Evolutionary conservation across 2,329 filamentous ascomycete species (phyloP).

Genomic region (Ophiostoma himal-ulmi): DNA sequence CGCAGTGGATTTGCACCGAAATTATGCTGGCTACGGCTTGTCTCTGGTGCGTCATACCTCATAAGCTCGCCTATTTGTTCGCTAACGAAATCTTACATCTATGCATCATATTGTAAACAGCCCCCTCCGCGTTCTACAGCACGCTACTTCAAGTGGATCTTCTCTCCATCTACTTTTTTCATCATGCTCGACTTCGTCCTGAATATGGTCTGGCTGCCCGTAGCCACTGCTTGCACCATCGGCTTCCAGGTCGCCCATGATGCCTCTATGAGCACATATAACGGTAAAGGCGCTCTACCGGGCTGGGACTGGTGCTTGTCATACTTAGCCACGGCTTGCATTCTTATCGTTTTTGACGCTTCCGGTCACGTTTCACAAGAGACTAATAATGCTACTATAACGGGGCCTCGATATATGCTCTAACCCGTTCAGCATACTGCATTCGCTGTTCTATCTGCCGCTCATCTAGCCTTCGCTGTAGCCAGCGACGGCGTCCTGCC

Average conservation of each 20-base stretch:
- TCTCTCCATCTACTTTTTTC: conserved; percentile 19
- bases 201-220: conserved; percentile 23
- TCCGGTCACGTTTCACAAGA: conserved; percentile 24
- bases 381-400: conserved; percentile 22
- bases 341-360: conserved; percentile 24
- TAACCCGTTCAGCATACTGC: conserved; percentile 18
- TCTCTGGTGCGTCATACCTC: conserved; percentile 21
- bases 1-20: conserved; percentile 24
- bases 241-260: conserved; percentile 22
- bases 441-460: conserved; percentile 23
- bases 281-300: conserved; percentile 20
- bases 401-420: conserved; percentile 18
- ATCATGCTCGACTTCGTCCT: conserved; percentile 24
- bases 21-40: conserved; percentile 19
- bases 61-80: too few relatives aligned
- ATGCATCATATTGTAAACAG: neutral
- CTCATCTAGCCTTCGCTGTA: conserved; percentile 22
- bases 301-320: conserved; percentile 25
- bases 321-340: conserved; percentile 22
- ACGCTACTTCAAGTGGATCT: conserved; percentile 22
- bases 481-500: conserved; percentile 23
- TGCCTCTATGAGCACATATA: conserved; percentile 24
- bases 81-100: too few relatives aligned
- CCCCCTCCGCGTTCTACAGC: neutral
- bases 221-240: conserved; percentile 18